These are phyloP conservation scores for Cladosporium velox DNA, from an alignment of 2,329 filamentous ascomycete genomes.

Conservation along the genomic window DNA sequence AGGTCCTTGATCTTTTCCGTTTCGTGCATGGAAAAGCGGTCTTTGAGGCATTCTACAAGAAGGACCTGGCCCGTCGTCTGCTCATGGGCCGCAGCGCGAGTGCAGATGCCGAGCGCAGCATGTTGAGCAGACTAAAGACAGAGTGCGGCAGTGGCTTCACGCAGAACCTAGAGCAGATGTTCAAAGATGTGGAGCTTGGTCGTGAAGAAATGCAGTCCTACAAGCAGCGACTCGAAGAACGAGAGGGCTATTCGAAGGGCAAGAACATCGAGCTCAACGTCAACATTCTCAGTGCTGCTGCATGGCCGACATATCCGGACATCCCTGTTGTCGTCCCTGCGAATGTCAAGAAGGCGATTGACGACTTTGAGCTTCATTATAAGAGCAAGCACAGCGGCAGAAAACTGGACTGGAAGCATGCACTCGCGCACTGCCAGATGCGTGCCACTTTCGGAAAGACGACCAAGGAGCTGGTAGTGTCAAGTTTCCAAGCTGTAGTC, in stretches of 20 bases:
- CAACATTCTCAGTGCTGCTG: constrained; percentile 83
- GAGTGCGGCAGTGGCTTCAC: constrained; percentile 95
- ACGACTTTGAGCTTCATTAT: constrained; percentile 83
- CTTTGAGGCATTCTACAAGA: constrained; percentile 99
- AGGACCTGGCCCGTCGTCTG: constrained; percentile 84
- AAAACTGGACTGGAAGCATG: constrained; percentile 87
- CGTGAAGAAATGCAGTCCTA: constrained; percentile 93
- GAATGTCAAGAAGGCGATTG: constrained; percentile 73
- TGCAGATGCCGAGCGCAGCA: constrained; percentile 91
- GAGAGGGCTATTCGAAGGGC: constrained; percentile 44
- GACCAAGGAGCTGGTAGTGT: constrained; percentile 84
- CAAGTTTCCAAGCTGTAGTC: constrained; percentile 88
- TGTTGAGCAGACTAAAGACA: constrained; percentile 86
- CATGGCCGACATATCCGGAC: constrained; percentile 92
- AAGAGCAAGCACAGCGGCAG: constrained; percentile 85
- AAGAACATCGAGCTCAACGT: constrained; percentile 75
- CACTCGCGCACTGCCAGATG: constrained; percentile 86
- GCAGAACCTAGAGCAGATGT: constrained; percentile 98
- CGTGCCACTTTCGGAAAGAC: constrained; percentile 78
- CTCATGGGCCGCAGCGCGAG: constrained; percentile 92
- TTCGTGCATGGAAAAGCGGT: constrained; percentile 97
- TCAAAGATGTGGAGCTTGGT: constrained; percentile 93
- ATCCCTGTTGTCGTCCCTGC: constrained; percentile 71
- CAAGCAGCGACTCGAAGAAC: constrained; percentile 66
- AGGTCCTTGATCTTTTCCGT: constrained; percentile 89